Conservation (phyloP, 2,329 filamentous ascomycete genomes). For the Ophidiomyces ophidiicola region DNA sequence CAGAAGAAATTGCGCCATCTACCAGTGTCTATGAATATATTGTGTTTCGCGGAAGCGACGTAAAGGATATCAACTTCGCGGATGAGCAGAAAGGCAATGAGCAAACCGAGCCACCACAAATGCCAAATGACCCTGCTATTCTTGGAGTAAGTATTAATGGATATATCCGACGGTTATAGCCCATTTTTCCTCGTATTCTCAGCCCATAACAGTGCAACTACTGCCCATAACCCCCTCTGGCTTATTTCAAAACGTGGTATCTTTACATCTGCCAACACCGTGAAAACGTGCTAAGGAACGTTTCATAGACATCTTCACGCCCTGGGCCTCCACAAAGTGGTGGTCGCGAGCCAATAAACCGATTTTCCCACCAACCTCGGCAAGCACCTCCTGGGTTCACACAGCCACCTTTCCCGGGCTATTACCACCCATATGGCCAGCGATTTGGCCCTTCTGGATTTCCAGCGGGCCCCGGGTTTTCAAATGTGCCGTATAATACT, state of each 20-base stretch:
- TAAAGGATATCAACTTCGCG: slow-evolving; percentile 93
- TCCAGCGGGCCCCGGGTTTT: slow-evolving; percentile 49
- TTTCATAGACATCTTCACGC: slow-evolving; percentile 32
- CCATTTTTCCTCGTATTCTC: too few relatives aligned
- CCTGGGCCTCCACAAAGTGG: slow-evolving; percentile 31
- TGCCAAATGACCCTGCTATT: slow-evolving; percentile 92
- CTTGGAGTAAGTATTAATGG: slow-evolving; percentile 68
- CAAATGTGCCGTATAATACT: slow-evolving; percentile 65
- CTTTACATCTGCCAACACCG: too few relatives aligned
- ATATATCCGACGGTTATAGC: too few relatives aligned
- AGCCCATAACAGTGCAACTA: too few relatives aligned
- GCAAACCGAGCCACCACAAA: slow-evolving; percentile 60
- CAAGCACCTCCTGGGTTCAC: slow-evolving; percentile 31
- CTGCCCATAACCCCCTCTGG: too few relatives aligned
- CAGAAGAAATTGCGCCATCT: slow-evolving; percentile 71
- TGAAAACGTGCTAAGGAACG: slow-evolving; percentile 17
- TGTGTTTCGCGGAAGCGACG: slow-evolving; percentile 93
- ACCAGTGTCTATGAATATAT: slow-evolving; percentile 96
- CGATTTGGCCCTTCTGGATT: slow-evolving; percentile 39
- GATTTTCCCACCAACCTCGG: slow-evolving; percentile 29
- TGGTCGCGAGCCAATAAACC: slow-evolving; percentile 33
- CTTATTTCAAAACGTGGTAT: too few relatives aligned
- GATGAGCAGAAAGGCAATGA: slow-evolving; percentile 61
- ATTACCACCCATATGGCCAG: slow-evolving; percentile 37
- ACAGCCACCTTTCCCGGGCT: slow-evolving; percentile 33